Conservation (phyloP, 2,329 filamentous ascomycete species). For the Apiospora sp. region DNA sequence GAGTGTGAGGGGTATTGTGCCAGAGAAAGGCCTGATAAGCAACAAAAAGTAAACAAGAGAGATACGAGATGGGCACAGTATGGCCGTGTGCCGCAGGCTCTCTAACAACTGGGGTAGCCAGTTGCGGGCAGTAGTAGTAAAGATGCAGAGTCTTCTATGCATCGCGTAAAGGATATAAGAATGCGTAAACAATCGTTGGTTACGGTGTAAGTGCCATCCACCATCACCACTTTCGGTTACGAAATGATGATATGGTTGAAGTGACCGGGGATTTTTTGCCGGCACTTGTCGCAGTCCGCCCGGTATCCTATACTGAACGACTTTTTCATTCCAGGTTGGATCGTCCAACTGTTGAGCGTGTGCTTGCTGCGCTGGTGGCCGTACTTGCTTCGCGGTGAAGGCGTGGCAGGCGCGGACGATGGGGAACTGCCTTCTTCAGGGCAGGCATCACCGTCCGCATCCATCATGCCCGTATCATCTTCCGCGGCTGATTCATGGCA, state of each 20-base stretch:
- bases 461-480: slow-evolving; percentile 44
- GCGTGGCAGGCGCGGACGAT: slow-evolving; percentile 45
- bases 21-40: background rate
- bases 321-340: slow-evolving; percentile 70
- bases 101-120: background rate
- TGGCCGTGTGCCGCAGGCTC: background rate
- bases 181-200: background rate
- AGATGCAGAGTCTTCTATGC: background rate
- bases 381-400: slow-evolving; percentile 58
- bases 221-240: slow-evolving; percentile 42
- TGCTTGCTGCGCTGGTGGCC: slow-evolving; percentile 67
- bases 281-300: slow-evolving; percentile 81
- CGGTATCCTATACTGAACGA: slow-evolving; percentile 82
- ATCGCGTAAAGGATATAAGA: background rate
- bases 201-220: background rate
- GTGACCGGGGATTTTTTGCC: slow-evolving; percentile 76
- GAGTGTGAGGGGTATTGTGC: slow-evolving; percentile 15
- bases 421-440: slow-evolving; percentile 38
- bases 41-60: background rate
- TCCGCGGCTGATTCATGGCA: slow-evolving; percentile 35
- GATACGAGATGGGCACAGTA: background rate
- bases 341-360: slow-evolving; percentile 67
- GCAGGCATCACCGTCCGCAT: slow-evolving; percentile 36
- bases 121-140: background rate
- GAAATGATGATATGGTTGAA: slow-evolving; percentile 81